Evolutionary conservation across 78 protist genomes (phyloP), one percentile per base, ranked within the genome.

Genomic region (Planoprotostelium fungivorum): DNA sequence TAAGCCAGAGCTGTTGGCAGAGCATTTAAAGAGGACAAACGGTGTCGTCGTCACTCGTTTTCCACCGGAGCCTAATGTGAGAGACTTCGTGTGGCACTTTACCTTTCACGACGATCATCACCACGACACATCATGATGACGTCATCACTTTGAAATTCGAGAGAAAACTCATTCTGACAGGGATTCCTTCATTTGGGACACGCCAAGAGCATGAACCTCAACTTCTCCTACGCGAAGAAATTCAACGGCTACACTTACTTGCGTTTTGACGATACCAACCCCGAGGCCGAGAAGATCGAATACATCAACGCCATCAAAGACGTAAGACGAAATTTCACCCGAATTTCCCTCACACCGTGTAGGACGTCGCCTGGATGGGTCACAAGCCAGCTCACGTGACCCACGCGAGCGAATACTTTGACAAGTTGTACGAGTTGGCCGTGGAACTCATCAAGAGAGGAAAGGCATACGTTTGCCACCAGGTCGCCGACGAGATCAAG

Each of bases 251-350:
- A 90, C 34, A 94, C 97, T 92, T 92, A 91, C 86, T 94, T 99
- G 84, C 91, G 99, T n/a, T 99, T 95, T 63, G 99, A 99, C 92
- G 99, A 99, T 94, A 99, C 99, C 38, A 99, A 99, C 92, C 99
- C 99, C 10, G 98, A 92, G 89, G 95, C 94, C 63, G 99, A 99
- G 91, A 93, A 93, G 51, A 93, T 92, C 83, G 96, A 94, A 88
- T 98, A 94, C 91, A 92, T 98, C 88, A 96, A 98, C 34, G 35
- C 95, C 29, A 98, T 98, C 86, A 85, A 87, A 28, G 97, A 93
- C 88, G 93, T 84, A 37, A 28, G 88, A 63, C 37, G 87, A 85
- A 85, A 36, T 34, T 63, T 36, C 10, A 89, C 37, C 39, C 5
- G 35, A 63, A 28, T 89, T 23, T 84, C 34, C 5, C 16, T 29